A percentile compares a stretch with the other conserved stretches of the same genome.
Evolutionary conservation across 2,329 filamentous ascomycete species (phyloP).

Genomic region (Microthyrium microscopicum): DNA sequence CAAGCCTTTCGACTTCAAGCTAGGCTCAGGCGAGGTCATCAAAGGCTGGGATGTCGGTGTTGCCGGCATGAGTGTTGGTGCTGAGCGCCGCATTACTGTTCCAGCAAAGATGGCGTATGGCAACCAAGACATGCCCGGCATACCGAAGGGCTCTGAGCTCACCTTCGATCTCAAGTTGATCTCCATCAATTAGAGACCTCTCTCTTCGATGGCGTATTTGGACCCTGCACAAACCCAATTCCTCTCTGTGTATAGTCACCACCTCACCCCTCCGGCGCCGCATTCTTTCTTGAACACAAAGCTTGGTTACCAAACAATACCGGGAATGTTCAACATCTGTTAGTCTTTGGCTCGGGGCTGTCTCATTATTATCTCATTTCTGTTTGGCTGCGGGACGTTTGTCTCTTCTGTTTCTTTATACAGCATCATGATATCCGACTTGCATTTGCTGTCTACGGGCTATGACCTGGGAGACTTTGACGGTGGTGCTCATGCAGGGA

Average conservation of each 20-base stretch:
- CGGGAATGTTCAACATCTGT: too few relatives aligned
- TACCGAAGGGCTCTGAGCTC: conserved; percentile 80
- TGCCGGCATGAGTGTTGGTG: conserved; percentile 79
- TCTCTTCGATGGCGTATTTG: too few relatives aligned
- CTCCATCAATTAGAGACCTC: conserved; percentile 30
- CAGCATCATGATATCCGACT: conserved; percentile 5
- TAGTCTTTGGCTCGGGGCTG: background rate
- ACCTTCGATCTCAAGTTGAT: conserved; percentile 59
- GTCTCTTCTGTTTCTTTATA: conserved; percentile 1
- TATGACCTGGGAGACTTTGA: conserved; percentile 5
- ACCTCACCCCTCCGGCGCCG: background rate
- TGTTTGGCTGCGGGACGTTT: background rate
- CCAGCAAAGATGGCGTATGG: conserved; percentile 82
- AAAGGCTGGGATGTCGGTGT: conserved; percentile 97
- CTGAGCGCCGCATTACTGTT: conserved; percentile 83
- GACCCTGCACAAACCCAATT: background rate
- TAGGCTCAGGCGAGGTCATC: conserved; percentile 89
- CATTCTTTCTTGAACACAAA: too few relatives aligned
- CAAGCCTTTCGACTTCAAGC: conserved; percentile 91
- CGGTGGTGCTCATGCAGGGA: conserved; percentile 7
- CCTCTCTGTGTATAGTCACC: background rate
- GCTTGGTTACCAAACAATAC: too few relatives aligned
- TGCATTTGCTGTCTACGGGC: conserved; percentile 8
- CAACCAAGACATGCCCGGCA: conserved; percentile 63
- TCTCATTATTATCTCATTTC: background rate